These are phyloP conservation scores for Diddensiella santjacobensis DNA, from an alignment of 805 yeast species.

Conservation along the genomic window DNA sequence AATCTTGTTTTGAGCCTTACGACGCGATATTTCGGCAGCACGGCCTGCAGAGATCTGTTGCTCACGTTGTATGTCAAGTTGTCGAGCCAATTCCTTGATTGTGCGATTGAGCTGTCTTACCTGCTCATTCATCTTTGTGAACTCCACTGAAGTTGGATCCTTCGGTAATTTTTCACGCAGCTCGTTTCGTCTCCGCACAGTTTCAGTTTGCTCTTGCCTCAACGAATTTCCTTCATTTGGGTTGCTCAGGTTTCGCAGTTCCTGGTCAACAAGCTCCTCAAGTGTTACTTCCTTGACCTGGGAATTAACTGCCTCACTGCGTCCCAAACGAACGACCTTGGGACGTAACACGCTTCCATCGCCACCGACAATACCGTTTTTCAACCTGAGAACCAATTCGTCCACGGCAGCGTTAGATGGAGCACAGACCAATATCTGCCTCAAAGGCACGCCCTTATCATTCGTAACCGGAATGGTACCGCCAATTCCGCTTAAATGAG, in stretches of 20 bases:
- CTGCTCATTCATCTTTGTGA: conserved; percentile 36
- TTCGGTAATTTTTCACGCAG: conserved; percentile 41
- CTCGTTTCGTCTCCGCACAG: conserved; percentile 55
- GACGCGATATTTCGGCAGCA: conserved; percentile 70
- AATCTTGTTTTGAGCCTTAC: conserved; percentile 69
- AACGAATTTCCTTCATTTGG: conserved; percentile 39
- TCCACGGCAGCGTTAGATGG: conserved; percentile 99
- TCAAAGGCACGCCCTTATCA: conserved; percentile 32
- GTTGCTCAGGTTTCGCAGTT: conserved; percentile 38
- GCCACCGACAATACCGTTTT: conserved; percentile 53
- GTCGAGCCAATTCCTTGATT: conserved; percentile 66
- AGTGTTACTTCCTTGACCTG: conserved; percentile 78
- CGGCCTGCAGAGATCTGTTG: conserved; percentile 62
- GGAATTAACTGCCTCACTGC: conserved; percentile 81
- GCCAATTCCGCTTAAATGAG: conserved; percentile 41
- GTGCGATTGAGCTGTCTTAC: conserved; percentile 55
- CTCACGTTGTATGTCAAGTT: conserved; percentile 77
- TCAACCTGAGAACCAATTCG: conserved; percentile 80
- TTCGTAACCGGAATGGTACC: conserved; percentile 3
- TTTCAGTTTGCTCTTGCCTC: conserved; percentile 48
- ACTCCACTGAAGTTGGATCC: conserved; percentile 28
- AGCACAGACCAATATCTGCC: conserved; percentile 82
- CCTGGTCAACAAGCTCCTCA: conserved; percentile 77
- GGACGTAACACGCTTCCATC: conserved; percentile 52
- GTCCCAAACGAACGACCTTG: conserved; percentile 77